These are phyloP conservation scores for Petunia hybrid DNA, from an alignment of 305 asterid genomes.

Conservation along the genomic window DNA sequence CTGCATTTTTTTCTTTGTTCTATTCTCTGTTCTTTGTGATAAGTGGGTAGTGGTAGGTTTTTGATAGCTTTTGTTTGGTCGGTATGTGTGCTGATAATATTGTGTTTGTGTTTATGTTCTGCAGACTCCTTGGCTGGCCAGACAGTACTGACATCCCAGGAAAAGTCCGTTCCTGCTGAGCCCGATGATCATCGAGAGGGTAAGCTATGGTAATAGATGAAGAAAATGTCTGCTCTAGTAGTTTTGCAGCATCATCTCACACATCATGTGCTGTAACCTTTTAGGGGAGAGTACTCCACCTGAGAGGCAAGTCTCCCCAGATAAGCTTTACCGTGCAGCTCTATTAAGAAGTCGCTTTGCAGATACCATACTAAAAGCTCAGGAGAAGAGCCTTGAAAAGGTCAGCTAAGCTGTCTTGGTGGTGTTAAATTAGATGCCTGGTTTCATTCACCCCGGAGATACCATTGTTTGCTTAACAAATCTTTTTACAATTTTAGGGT, in stretches of 20 bases:
- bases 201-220: constrained; percentile 48
- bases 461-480: not conserved
- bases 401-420: constrained; percentile 39
- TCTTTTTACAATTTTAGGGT: constrained; percentile 48
- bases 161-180: constrained; percentile 63
- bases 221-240: constrained; percentile 28
- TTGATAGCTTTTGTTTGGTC: constrained; percentile 17
- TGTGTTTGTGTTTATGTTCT: not conserved
- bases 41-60: not conserved
- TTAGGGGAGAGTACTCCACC: constrained; percentile 70
- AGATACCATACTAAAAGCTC: constrained; percentile 87
- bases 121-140: constrained; percentile 19
- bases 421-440: not conserved
- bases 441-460: constrained; percentile 4
- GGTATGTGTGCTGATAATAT: not conserved
- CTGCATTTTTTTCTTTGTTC: too few species aligned
- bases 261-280: constrained; percentile 34
- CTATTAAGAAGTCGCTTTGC: constrained; percentile 67
- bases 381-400: constrained; percentile 82
- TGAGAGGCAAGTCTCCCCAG: constrained; percentile 76
- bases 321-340: constrained; percentile 86
- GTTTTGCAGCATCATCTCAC: constrained; percentile 39
- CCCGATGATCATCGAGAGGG: constrained; percentile 73
- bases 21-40: not conserved
- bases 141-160: constrained; percentile 42